These are phyloP conservation scores for Hypomontagnella submonticulosa DNA, from an alignment of 495 filamentous ascomycete species.

Conservation along the genomic window DNA sequence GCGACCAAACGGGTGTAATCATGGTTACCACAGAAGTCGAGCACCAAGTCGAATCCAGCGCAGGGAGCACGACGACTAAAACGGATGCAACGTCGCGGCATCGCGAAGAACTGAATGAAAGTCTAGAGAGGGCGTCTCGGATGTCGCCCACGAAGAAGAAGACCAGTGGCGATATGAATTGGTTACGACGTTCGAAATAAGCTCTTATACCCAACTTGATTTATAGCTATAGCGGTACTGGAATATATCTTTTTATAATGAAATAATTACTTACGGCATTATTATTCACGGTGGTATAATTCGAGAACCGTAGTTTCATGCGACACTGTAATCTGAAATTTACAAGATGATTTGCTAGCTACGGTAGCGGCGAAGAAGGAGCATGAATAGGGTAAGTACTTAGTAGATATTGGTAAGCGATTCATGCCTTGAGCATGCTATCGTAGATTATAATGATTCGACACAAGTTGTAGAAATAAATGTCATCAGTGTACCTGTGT, in stretches of 20 bases:
- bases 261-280: neutral
- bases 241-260: neutral
- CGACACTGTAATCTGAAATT: no score
- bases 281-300: neutral
- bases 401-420: no score
- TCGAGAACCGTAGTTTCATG: no score
- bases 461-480: no score
- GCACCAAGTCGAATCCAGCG: slow-evolving; percentile 16
- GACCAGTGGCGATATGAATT: slow-evolving; percentile 11
- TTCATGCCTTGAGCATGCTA: no score
- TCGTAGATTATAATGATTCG: no score
- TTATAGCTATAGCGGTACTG: slow-evolving; percentile 9
- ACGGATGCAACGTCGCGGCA: slow-evolving; percentile 11
- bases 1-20: slow-evolving; percentile 30
- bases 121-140: neutral
- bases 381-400: no score
- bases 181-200: slow-evolving; percentile 26
- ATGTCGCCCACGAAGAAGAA: neutral
- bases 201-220: neutral
- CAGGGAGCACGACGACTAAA: slow-evolving; percentile 4
- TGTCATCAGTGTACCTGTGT: no score
- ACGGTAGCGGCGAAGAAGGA: no score
- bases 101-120: slow-evolving; percentile 8
- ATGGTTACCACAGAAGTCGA: slow-evolving; percentile 31
- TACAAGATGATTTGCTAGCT: no score